Evolutionary conservation across 176 grass and related monocot species (phyloP).

Genomic region (Rhynchospora breviuscula): DNA sequence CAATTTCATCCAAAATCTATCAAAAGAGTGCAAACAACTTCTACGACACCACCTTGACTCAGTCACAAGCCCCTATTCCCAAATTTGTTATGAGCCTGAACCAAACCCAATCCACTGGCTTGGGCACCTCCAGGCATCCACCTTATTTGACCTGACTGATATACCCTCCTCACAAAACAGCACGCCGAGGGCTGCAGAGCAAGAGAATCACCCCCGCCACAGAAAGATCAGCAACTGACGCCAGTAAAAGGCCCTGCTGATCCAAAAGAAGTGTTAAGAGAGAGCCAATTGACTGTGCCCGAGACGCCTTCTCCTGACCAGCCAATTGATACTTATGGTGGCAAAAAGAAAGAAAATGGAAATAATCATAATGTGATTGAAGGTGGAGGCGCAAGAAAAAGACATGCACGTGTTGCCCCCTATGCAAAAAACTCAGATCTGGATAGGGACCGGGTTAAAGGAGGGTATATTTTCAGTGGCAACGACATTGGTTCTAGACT

Average conservation of each 20-base stretch:
- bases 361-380: slow-evolving; percentile 44
- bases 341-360: slow-evolving; percentile 85
- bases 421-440: slow-evolving; percentile 35
- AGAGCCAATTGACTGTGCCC: slow-evolving; percentile 88
- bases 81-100: slow-evolving; percentile 73
- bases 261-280: slow-evolving; percentile 57
- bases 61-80: slow-evolving; percentile 83
- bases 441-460: slow-evolving; percentile 50
- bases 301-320: slow-evolving; percentile 99
- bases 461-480: slow-evolving; percentile 39
- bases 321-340: slow-evolving; percentile 48
- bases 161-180: slow-evolving; percentile 27
- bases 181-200: slow-evolving; percentile 37
- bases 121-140: slow-evolving; percentile 44
- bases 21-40: slow-evolving; percentile 94
- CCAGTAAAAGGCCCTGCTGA: slow-evolving; percentile 58
- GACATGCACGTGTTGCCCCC: slow-evolving; percentile 59
- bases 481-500: slow-evolving; percentile 58
- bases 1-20: slow-evolving; percentile 72
- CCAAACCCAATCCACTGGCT: slow-evolving; percentile 44
- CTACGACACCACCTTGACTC: slow-evolving; percentile 76
- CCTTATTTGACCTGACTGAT: slow-evolving; percentile 74
- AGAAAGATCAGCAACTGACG: slow-evolving; percentile 60
- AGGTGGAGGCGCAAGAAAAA: slow-evolving; percentile 58
- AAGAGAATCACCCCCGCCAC: slow-evolving; percentile 84